A percentile compares a stretch with the other conserved stretches of the same genome.
These are phyloP conservation scores for Tuber borchii DNA, from an alignment of 495 filamentous ascomycete genomes.

Conservation along the genomic window DNA sequence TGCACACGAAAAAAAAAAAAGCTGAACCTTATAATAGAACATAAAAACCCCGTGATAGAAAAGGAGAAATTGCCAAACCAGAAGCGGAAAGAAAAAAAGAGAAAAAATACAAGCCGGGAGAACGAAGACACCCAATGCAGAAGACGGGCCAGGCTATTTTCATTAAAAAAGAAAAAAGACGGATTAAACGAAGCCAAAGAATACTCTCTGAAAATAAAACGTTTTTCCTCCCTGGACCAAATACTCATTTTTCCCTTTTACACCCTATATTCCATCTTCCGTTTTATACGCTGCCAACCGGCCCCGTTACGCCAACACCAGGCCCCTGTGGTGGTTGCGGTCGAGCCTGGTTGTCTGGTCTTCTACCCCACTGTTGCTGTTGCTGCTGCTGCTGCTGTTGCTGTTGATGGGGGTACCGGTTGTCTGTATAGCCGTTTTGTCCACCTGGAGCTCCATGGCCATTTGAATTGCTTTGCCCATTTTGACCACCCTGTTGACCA, in stretches of 20 bases:
- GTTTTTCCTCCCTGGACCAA: slow-evolving; percentile 33
- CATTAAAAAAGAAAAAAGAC: slow-evolving; percentile 37
- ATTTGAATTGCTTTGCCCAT: slow-evolving; percentile 40
- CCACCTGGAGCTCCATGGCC: slow-evolving; percentile 37
- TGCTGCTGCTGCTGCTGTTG: slow-evolving; percentile 11
- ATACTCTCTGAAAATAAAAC: slow-evolving; percentile 41
- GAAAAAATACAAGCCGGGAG: slow-evolving; percentile 25
- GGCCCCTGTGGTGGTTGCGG: slow-evolving; percentile 39
- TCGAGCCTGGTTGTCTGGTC: slow-evolving; percentile 28
- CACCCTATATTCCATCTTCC: slow-evolving; percentile 16
- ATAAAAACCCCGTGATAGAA: slow-evolving; percentile 29
- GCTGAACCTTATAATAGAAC: slow-evolving; percentile 20
- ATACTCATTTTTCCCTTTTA: slow-evolving; percentile 13
- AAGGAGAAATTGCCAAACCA: slow-evolving; percentile 3
- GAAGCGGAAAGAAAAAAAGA: slow-evolving; percentile 9
- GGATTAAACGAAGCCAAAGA: slow-evolving; percentile 38
- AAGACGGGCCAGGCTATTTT: slow-evolving; percentile 22
- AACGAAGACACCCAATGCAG: slow-evolving; percentile 23
- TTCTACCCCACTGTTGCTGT: slow-evolving; percentile 21
- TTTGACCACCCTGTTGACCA: slow-evolving; percentile 41
- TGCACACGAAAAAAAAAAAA: slow-evolving; percentile 16
- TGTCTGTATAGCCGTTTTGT: slow-evolving; percentile 39
- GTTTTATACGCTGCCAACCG: slow-evolving; percentile 16
- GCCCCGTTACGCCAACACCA: slow-evolving; percentile 21
- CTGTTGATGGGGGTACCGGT: slow-evolving; percentile 3